Conservation (phyloP, 345 rosid genomes). For the Syzygium grande region DNA sequence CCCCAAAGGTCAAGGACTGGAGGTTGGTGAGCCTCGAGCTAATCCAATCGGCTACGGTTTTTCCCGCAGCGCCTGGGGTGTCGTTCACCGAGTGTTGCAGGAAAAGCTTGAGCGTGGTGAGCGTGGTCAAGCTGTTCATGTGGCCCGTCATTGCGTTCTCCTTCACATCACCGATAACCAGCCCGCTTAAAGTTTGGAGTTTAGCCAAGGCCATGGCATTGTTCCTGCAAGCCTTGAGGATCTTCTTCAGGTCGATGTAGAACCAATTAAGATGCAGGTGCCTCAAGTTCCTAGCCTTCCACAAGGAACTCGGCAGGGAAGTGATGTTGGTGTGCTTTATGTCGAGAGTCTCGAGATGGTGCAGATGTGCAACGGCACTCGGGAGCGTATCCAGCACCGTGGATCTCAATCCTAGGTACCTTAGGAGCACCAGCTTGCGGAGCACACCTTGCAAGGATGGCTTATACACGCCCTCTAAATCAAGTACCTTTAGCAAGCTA, state of each 20-base stretch:
- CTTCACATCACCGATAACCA: neutral
- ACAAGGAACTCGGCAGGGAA: neutral
- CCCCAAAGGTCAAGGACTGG: neutral
- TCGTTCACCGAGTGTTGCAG: rapidly evolving
- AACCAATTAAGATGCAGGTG: neutral
- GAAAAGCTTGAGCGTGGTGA: neutral
- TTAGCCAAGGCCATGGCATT: neutral
- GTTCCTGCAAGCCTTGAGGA: neutral
- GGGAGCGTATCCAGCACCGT: conserved; percentile 6
- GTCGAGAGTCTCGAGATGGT: conserved; percentile 8
- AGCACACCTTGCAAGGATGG: conserved; percentile 6
- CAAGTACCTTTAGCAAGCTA: neutral
- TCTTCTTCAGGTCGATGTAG: neutral
- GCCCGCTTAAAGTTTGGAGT: neutral
- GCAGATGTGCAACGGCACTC: neutral
- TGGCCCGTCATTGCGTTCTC: rapidly evolving
- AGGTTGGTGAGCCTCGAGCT: neutral
- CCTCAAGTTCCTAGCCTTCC: neutral
- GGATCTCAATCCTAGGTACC: conserved; percentile 22
- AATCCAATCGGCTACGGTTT: neutral
- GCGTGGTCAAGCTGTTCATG: neutral
- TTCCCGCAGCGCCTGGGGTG: neutral
- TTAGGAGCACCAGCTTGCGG: conserved; percentile 1
- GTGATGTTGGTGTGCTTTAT: conserved; percentile 8
- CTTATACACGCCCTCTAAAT: conserved; percentile 13